A percentile compares a stretch with the other conserved stretches of the same genome.
Evolutionary conservation across 345 rosid species (phyloP).

Genomic region (Moricandia arvensis): DNA sequence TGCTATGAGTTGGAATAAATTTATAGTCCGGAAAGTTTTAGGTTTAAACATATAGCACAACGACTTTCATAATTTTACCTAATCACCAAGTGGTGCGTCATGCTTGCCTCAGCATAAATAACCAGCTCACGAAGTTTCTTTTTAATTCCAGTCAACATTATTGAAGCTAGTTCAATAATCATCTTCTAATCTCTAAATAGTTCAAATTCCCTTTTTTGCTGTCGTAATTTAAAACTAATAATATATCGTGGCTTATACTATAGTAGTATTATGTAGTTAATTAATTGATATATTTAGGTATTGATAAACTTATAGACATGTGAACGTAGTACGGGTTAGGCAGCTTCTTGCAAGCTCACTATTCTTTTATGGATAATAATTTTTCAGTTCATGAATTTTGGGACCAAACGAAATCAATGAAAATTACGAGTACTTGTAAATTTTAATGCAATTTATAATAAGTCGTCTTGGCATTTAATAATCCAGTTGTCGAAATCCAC

Average conservation of each 20-base stretch:
- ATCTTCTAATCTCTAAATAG: not conserved
- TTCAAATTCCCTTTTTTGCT: not conserved
- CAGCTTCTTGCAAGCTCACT: too few species aligned
- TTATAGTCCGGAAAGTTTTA: not conserved
- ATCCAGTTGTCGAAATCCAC: conserved; percentile 1
- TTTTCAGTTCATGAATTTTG: too few species aligned
- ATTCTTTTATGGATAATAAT: too few species aligned
- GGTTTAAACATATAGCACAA: not conserved
- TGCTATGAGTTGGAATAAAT: not conserved
- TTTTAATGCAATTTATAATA: too few species aligned
- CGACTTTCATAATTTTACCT: not conserved
- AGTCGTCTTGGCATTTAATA: too few species aligned
- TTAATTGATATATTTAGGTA: too few species aligned
- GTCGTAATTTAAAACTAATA: not conserved
- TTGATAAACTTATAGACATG: too few species aligned
- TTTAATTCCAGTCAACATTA: not conserved
- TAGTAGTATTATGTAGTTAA: too few species aligned
- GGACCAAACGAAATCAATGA: too few species aligned
- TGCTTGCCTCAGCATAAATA: conserved; percentile 21
- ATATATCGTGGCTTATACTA: too few species aligned
- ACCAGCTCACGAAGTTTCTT: not conserved
- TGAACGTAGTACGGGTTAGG: too few species aligned
- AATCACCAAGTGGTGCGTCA: conserved; percentile 17
- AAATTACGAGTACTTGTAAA: too few species aligned
- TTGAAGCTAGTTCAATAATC: not conserved